phyloP scores from a whole-genome alignment of 257 asterid species.

The Penstemon barbatus region DNA sequence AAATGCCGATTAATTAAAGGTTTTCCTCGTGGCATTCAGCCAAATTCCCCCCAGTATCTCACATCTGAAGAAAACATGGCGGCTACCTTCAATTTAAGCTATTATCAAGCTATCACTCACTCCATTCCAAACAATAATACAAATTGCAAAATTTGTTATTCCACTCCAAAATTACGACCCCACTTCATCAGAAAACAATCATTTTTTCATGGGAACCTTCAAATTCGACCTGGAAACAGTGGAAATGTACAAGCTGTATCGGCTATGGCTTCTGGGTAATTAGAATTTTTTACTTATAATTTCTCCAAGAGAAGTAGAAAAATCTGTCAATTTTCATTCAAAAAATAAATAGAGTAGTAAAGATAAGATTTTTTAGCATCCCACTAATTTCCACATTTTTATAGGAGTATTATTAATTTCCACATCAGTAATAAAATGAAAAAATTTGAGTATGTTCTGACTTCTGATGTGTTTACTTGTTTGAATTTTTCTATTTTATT shows the following conservation, averaged over 20 bases:
- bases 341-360: background rate
- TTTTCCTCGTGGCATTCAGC: no score
- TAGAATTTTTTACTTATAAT: background rate
- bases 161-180: slow-evolving; percentile 11
- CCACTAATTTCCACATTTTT: background rate
- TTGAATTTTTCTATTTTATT: background rate
- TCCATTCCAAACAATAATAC: background rate
- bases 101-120: slow-evolving; percentile 27
- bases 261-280: slow-evolving; percentile 51
- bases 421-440: no score
- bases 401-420: background rate
- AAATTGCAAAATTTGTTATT: background rate
- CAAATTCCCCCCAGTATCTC: no score
- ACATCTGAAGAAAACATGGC: slow-evolving; percentile 30
- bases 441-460: background rate
- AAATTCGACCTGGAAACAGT: slow-evolving; percentile 23
- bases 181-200: slow-evolving; percentile 29
- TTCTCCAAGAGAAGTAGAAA: background rate
- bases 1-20: no score
- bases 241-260: slow-evolving; percentile 24
- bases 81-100: slow-evolving; percentile 30
- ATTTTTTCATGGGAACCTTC: slow-evolving; percentile 27
- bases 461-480: background rate
- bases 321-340: background rate
- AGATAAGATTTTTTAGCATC: background rate